These are phyloP conservation scores for Mariannaea elegans DNA, from an alignment of 2,329 filamentous ascomycete species.

Conservation along the genomic window DNA sequence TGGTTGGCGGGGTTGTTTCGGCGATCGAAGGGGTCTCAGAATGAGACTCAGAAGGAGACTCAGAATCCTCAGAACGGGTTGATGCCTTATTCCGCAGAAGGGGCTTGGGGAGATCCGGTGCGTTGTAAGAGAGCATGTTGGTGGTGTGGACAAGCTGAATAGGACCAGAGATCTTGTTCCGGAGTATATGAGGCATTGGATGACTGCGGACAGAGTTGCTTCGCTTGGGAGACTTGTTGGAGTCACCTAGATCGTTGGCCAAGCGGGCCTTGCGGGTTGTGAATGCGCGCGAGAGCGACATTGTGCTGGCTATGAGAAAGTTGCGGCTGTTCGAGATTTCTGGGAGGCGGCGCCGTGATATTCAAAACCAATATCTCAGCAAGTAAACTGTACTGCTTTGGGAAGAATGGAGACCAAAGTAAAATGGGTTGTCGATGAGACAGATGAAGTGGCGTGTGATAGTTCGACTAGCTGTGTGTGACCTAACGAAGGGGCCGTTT, in stretches of 20 bases:
- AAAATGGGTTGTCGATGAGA: conserved; percentile 1
- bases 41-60: conserved; percentile 18
- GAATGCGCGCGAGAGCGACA: conserved; percentile 74
- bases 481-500: conserved; percentile 26
- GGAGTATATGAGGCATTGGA: conserved; percentile 53
- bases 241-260: conserved; percentile 55
- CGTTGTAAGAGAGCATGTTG: conserved; percentile 95
- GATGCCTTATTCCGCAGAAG: conserved; percentile 31
- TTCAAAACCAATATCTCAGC: conserved; percentile 3
- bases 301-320: conserved; percentile 39
- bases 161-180: conserved; percentile 85
- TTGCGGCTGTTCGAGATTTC: conserved; percentile 6
- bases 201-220: conserved; percentile 58
- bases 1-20: conserved; percentile 70
- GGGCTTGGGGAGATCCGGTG: conserved; percentile 77
- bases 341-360: conserved; percentile 1
- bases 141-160: conserved; percentile 91
- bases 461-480: conserved; percentile 32
- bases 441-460: conserved; percentile 12
- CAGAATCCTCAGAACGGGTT: conserved; percentile 48
- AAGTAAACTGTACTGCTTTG: background rate
- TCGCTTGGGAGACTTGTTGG: conserved; percentile 53
- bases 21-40: conserved; percentile 70
- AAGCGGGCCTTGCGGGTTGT: conserved; percentile 72
- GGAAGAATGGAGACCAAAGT: conserved; percentile 14